Conservation (phyloP, 2,329 filamentous ascomycete species). For the Fusarium solani-melongenae region DNA sequence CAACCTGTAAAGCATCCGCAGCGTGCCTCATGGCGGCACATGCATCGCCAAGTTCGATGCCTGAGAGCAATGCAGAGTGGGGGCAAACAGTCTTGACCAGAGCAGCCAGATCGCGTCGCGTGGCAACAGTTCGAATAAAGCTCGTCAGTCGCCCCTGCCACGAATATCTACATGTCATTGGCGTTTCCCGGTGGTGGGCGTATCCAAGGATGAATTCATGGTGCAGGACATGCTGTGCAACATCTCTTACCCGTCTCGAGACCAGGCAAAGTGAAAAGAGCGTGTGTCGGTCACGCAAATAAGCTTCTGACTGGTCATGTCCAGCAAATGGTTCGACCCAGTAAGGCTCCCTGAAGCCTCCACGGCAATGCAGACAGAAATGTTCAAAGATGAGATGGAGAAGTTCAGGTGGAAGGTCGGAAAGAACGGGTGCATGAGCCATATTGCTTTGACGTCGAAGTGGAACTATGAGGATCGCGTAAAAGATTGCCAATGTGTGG, state of each 20-base stretch:
- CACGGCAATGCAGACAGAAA: constrained; percentile 27
- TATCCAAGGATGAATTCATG: constrained; percentile 24
- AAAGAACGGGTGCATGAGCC: neutral
- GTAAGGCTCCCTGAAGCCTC: constrained; percentile 5
- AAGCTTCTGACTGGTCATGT: neutral
- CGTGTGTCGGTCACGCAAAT: neutral
- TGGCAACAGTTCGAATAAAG: constrained; percentile 13
- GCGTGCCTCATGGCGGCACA: neutral
- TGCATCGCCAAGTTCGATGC: neutral
- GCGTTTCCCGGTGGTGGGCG: neutral
- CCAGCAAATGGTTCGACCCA: neutral
- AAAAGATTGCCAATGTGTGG: neutral
- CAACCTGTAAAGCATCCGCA: neutral
- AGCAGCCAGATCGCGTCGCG: constrained; percentile 12
- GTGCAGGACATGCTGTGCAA: constrained; percentile 21
- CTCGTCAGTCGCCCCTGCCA: neutral
- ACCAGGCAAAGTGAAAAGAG: constrained; percentile 19
- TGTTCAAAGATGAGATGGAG: constrained; percentile 20
- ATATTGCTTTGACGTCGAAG: neutral
- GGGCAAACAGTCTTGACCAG: constrained; percentile 5
- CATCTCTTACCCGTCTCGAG: constrained; percentile 13
- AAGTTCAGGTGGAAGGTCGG: constrained; percentile 13
- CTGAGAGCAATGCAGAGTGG: neutral
- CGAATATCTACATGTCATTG: neutral
- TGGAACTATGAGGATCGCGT: neutral